phyloP scores from a whole-genome alignment of 495 filamentous ascomycete genomes.

The Bombardia bombarda region DNA sequence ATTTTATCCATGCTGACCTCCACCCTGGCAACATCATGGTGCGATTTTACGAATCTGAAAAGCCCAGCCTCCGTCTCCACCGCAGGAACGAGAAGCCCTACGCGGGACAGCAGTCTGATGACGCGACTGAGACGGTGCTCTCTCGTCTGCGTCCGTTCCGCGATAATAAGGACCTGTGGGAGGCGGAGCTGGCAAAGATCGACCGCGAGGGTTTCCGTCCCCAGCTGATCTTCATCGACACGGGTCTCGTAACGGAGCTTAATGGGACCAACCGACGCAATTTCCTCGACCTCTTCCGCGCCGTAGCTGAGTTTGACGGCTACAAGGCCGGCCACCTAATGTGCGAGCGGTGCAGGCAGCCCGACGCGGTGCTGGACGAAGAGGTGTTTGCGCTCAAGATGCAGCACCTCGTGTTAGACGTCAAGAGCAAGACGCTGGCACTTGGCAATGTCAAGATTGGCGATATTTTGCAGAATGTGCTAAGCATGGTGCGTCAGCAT shows the following conservation, averaged over 20 bases:
- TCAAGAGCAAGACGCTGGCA: slow-evolving; percentile 85
- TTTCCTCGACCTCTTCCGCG: slow-evolving; percentile 93
- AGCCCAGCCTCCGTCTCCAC: slow-evolving; percentile 44
- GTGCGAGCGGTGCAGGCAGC: slow-evolving; percentile 89
- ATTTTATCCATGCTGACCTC: slow-evolving; percentile 97
- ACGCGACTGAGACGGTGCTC: slow-evolving; percentile 84
- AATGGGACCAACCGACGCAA: slow-evolving; percentile 80
- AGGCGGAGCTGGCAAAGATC: slow-evolving; percentile 62
- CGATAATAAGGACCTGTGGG: slow-evolving; percentile 57
- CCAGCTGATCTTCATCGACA: slow-evolving; percentile 96
- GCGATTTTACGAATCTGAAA: slow-evolving; percentile 83
- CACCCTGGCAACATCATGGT: slow-evolving; percentile 99
- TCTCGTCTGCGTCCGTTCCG: slow-evolving; percentile 66
- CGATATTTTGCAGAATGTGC: slow-evolving; percentile 82
- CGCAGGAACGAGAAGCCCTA: slow-evolving; percentile 27
- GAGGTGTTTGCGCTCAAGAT: slow-evolving; percentile 93
- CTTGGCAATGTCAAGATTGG: slow-evolving; percentile 95
- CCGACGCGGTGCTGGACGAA: slow-evolving; percentile 74
- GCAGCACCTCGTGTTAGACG: slow-evolving; percentile 86
- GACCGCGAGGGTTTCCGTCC: slow-evolving; percentile 87
- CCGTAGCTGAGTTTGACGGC: slow-evolving; percentile 94
- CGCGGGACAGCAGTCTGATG: slow-evolving; percentile 47
- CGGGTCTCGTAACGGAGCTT: slow-evolving; percentile 90
- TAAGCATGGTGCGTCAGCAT: slow-evolving; percentile 85
- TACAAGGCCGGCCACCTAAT: slow-evolving; percentile 93